Base-by-base conservation (phyloP, 1,139 yeast genomes). In the Zygotorulaspora mrakii region DNA sequence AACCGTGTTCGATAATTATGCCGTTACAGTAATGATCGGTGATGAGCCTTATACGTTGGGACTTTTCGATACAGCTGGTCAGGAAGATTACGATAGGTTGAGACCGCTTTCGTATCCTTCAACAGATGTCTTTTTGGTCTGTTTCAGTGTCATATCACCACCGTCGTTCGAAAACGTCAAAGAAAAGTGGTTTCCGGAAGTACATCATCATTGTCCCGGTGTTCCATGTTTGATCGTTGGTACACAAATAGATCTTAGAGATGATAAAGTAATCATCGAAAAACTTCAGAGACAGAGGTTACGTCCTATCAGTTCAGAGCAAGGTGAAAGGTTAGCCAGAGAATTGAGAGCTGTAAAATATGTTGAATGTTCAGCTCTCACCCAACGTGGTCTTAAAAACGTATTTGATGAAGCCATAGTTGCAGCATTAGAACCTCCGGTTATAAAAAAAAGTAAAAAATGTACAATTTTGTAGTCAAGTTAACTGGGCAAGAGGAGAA, bases 151-250 rank as follows among this genome's bases (percentile, higher is more conserved):
- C 43, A 86, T 94, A 50, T 87, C 96, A 20, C 97, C 97, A 28
- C 95, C 97, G 29, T 83, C 95, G n/a, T 91, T 89, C 65, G 97
- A 91, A 68, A 91, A 91, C 69, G 97, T 91, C 43, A 84, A 86
- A 64, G 96, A 89, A 67, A 91, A 91, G 67, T 91, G 98, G 98
- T 82, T 87, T 69, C 97, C 97, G 23, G 98, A 91, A 67, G 95
- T 91, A 47, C 91, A 86, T 60, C 96, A 89, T 67, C 97, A 91
- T 68, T 91, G 96, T 59, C 97, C 97, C 14, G 95, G 95, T 46
- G 96, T 88, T 34, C 96, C 97, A 22, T 88, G 96, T 59, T 76
- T 89, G 56, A 86, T 89, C 60, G 97, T 89, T 29, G 97, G 97
- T 51, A 89, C 97, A 16, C 96, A 89, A 68, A 81, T 86, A 45